A percentile compares a stretch with the other conserved stretches of the same genome.
Conservation (phyloP, 495 filamentous ascomycete species). For the Extremus antarcticus region DNA sequence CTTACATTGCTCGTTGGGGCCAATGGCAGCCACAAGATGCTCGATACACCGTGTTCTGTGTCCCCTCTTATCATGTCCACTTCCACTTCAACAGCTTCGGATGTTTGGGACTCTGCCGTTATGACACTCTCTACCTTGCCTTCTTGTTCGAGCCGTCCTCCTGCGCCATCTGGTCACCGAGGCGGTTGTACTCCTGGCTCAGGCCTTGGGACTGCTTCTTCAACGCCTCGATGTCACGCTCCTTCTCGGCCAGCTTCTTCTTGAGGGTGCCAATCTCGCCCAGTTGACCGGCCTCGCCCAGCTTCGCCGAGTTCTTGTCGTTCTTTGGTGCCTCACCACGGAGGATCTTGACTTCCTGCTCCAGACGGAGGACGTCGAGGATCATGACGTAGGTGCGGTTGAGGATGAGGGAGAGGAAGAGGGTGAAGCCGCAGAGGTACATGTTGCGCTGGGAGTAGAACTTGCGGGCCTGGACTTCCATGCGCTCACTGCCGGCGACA, state of each 20-base stretch:
- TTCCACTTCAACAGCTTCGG: no score
- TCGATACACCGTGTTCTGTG: no score
- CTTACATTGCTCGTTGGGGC: no score
- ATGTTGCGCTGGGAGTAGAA: conserved; percentile 99
- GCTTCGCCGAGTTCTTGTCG: conserved; percentile 56
- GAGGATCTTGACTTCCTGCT: conserved; percentile 80
- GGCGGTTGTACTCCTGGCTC: conserved; percentile 80
- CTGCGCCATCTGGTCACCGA: conserved; percentile 66
- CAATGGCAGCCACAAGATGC: no score
- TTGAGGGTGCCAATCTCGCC: conserved; percentile 63
- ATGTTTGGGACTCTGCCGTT: no score
- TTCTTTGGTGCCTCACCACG: conserved; percentile 61
- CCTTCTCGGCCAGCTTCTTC: conserved; percentile 40
- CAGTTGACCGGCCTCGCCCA: conserved; percentile 54
- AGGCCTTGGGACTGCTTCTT: conserved; percentile 68
- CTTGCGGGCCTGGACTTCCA: conserved; percentile 97
- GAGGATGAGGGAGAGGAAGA: conserved; percentile 96
- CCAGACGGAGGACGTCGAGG: conserved; percentile 81
- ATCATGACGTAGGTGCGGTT: conserved; percentile 99
- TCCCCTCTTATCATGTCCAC: no score
- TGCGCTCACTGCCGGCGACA: conserved; percentile 76
- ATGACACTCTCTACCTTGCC: no score
- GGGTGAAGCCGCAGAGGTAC: conserved; percentile 99
- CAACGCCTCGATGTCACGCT: conserved; percentile 36
- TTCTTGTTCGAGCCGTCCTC: conserved; percentile 30